These are phyloP conservation scores for Fusarium sp. DNA, from an alignment of 2,329 filamentous ascomycete genomes.

Conservation along the genomic window DNA sequence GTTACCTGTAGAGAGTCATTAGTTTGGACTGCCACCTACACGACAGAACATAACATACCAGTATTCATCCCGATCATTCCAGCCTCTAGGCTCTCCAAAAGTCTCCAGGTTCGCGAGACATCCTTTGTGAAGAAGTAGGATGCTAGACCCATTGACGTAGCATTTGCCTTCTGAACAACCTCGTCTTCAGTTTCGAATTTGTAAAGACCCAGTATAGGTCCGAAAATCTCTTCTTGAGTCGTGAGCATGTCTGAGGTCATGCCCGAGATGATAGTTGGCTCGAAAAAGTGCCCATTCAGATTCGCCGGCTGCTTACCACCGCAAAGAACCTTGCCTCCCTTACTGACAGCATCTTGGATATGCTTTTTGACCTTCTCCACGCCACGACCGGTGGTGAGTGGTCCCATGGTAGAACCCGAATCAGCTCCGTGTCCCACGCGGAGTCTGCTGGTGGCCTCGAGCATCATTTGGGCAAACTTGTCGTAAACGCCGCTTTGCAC, in stretches of 20 bases:
- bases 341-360: conserved; percentile 16
- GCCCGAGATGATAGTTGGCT: conserved; percentile 21
- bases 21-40: fast-evolving
- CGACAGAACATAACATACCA: not conserved
- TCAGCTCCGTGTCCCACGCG: not conserved
- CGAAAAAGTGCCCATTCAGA: conserved; percentile 15
- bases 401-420: conserved; percentile 1
- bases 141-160: conserved; percentile 20
- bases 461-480: conserved; percentile 1
- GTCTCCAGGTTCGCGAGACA: conserved; percentile 21
- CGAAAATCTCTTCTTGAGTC: conserved; percentile 33
- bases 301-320: not conserved
- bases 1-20: not conserved
- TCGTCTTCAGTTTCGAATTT: conserved; percentile 33
- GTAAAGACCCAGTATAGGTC: conserved; percentile 18
- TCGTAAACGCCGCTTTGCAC: conserved; percentile 71
- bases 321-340: not conserved
- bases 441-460: not conserved
- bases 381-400: conserved; percentile 10
- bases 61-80: conserved; percentile 34
- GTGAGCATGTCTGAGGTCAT: conserved; percentile 20
- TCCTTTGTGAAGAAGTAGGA: conserved; percentile 36
- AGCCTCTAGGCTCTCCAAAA: conserved; percentile 31
- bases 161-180: conserved; percentile 24
- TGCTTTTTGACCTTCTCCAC: conserved; percentile 10